Base-by-base conservation (phyloP, 1,284 basidiomycete genomes). In the Ceratobasidium sp. region DNA sequence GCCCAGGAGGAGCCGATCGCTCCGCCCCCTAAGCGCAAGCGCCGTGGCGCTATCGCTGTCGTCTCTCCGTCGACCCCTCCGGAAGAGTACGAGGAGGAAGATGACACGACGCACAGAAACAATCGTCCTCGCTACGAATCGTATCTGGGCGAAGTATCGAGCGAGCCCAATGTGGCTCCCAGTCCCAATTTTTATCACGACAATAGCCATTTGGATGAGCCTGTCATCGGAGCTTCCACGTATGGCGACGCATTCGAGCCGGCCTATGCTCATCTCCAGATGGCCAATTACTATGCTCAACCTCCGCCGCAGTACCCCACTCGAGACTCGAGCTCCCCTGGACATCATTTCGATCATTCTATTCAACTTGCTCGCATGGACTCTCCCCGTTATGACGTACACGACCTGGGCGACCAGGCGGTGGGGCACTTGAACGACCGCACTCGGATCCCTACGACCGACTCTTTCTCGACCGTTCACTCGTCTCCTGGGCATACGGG, bases 11-110 rank as follows among this genome's bases (percentile, higher is more conserved):
- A 67, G 15, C 40, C 11, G 1, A 40, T 52, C 34, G 44, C 64
- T 32, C 64, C 64, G 22, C 64, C 46, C 25, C 69, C 57, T 37
- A 40, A 46, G 52, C 68, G 52, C 34, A 57, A 57, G 54, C 68
- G 68, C 56, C 68, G 68, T 57, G 44, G 44, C 34, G 68, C 68
- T 5, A 37, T 70, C 40, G 56, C 29, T 15, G 3, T 22, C 17
- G 15, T 54, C 29, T 57, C 49, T 2, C 67, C 32, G 25, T 32
- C 43, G 17, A 25, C 40, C 13, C 46, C 43, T 25, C 44, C 43
- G 13, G 64, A 66, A n/a, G 64, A 66, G 25, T 49, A 66, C 49
- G 65, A 67, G 13, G 65, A 52, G 1, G 49, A 52, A 22, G 65
- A 52, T 32, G 65, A 67, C 17, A 19, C 22, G n/a, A n/a, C 7